Evolutionary conservation across 164 flowering plant species (phyloP), one percentile per base, ranked within the genome.

Genomic region (Liriodendron chinense): DNA sequence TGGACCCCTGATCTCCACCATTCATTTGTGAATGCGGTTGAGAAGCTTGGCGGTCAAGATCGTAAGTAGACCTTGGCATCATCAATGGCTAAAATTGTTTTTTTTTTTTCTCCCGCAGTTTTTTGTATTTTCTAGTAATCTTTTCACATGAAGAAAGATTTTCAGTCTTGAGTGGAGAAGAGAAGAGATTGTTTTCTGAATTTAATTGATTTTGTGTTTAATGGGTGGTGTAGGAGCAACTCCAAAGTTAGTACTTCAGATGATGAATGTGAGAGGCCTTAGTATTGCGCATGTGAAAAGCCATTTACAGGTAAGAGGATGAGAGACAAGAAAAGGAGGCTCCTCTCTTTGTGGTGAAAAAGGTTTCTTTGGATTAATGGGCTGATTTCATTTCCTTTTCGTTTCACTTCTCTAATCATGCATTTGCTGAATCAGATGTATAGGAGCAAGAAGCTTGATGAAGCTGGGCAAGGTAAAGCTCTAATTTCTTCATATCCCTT

Each of bases 1-100:
- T 89, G 95, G 95, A 91, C 93, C 66, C 89, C 92, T 18, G 89
- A 89, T 12, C 93, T 91, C 65, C 95, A 91, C 75, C 89, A 81
- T 65, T 78, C 86, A 49, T 91, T 91, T 72, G 85, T 89, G 18
- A 83, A 81, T 73, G 93, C 93, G 25, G 86, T 91, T 73, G 69
- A 73, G 16, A 82, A 83, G 66, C 91, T 91, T 21, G 95, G 95
- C 22, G 95, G 95, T 2, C 67, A 64, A 22, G 67, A 69, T 14
- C 14, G 53, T 69, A n/a, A 48, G 53, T 34, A 43, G 71, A 1
- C 28, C 28, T 26, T 26, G 28, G 28, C 28, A 26, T 26, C 28
- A 26, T 26, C 28, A 26, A 26, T 26, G 28, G 28, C 28, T 26
- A 26, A 26, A 26, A 1, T 47, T 20, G 3, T 7, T 49, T 48